phyloP scores from a whole-genome alignment of 495 filamentous ascomycete genomes.

The Usnea hakonensis region DNA sequence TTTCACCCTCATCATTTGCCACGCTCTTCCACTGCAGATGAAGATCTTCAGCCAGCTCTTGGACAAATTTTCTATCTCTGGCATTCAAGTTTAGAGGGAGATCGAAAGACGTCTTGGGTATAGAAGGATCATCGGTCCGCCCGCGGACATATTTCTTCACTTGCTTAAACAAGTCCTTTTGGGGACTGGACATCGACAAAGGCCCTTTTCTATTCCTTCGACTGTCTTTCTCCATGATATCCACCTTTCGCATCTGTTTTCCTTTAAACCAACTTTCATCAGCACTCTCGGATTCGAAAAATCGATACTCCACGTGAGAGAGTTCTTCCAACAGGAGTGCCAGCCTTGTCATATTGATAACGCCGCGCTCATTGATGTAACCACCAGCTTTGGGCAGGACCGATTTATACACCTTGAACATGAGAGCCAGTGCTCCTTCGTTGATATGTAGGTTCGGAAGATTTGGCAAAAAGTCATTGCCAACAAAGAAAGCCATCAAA shows the following conservation, averaged over 20 bases:
- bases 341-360: conserved; percentile 78
- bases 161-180: conserved; percentile 72
- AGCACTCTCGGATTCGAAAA: conserved; percentile 84
- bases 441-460: conserved; percentile 96
- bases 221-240: conserved; percentile 51
- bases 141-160: conserved; percentile 75
- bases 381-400: conserved; percentile 81
- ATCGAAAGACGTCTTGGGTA: conserved; percentile 50
- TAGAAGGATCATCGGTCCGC: conserved; percentile 35
- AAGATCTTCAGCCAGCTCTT: conserved; percentile 76
- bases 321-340: conserved; percentile 74
- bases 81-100: conserved; percentile 69
- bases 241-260: conserved; percentile 59
- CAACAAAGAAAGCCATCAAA: conserved; percentile 98
- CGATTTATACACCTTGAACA: conserved; percentile 95
- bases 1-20: conserved; percentile 67
- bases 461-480: conserved; percentile 98
- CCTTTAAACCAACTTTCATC: conserved; percentile 86
- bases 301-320: conserved; percentile 74
- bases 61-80: conserved; percentile 82
- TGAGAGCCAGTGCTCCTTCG: conserved; percentile 87
- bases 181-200: conserved; percentile 67
- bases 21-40: conserved; percentile 75
- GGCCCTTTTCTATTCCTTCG: conserved; percentile 45
- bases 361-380: conserved; percentile 92